phyloP scores from a whole-genome alignment of 139 green algal genomes.

The Haematococcus sp. region DNA sequence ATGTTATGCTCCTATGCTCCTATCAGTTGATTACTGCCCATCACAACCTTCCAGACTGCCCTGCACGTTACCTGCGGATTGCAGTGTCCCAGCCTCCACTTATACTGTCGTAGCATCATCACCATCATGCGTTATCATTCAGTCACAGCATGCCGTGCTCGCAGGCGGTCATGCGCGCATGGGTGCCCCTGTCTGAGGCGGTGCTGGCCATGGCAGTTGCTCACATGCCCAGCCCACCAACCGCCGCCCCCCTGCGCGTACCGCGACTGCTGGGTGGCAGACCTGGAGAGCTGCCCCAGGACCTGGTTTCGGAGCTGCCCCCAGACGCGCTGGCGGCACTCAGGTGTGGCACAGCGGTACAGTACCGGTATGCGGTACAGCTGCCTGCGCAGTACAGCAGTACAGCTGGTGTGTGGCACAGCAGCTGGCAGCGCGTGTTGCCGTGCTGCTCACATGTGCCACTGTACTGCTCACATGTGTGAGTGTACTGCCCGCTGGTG shows the following conservation, averaged over 20 bases:
- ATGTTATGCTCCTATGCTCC: too few species aligned
- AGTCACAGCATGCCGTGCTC: neutral
- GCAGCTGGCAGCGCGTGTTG: neutral
- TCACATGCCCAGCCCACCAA: constrained; percentile 72
- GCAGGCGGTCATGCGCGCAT: constrained; percentile 78
- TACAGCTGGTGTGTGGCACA: too few species aligned
- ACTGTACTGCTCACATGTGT: too few species aligned
- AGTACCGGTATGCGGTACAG: neutral
- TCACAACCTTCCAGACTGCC: too few species aligned
- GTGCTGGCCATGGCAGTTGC: constrained; percentile 85
- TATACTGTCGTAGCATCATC: too few species aligned
- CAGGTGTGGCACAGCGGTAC: neutral
- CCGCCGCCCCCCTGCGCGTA: constrained; percentile 58
- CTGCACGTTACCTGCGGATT: neutral
- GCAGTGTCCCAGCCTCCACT: too few species aligned
- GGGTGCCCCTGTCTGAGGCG: constrained; percentile 84
- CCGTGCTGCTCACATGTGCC: too few species aligned
- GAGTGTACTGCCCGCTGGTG: too few species aligned
- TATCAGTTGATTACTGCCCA: too few species aligned
- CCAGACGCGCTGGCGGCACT: constrained; percentile 2
- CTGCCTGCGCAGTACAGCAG: too few species aligned
- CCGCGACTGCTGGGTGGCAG: constrained; percentile 50
- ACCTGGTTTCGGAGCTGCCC: constrained; percentile 6
- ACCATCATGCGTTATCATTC: neutral
- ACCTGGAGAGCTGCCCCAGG: constrained; percentile 9